Base-by-base conservation (phyloP, 495 filamentous ascomycete genomes). In the Talaromyces liani region DNA sequence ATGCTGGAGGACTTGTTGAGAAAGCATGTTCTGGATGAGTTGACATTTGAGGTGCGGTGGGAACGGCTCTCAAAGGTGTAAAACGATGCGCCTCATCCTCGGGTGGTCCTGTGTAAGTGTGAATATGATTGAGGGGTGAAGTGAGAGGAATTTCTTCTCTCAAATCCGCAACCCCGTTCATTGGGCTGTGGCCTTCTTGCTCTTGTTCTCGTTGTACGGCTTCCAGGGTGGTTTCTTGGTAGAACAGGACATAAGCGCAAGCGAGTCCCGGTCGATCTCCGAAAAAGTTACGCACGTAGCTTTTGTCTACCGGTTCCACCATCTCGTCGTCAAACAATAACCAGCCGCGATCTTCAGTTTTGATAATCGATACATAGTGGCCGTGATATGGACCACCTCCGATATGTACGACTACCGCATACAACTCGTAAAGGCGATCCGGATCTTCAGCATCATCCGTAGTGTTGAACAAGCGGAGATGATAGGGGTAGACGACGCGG, bases 351-450 rank as follows among this genome's bases (percentile, higher is more conserved):
- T 98, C 93, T 70, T 96, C 86, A 1, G 94, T 98, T 73, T 98
- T 98, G 79, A 98, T 94, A 33, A 98, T 93, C 8, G 92, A 89
- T 36, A 98, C 93, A 67, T 98, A 98, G 70, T 98, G 94, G 10
- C 94, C 94, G 68, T 98, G 95, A 69, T 97, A 97, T 0, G 94
- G 94, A 6, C 94, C 95, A n/a, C 93, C 93, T 27, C 94, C 94
- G 63, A 98, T 97, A 68, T 98, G 94, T 10, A 98, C 91, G n/a
- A 98, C 92, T 22, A 98, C 93, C 1, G 95, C 95, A 71, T 98
- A 98, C 8, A 98, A 78, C 75, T 98, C 94, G 74, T 98, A 98
- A 25, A 98, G 78, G 9, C 91, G 85, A 76, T 98, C 94, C 1
- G 92, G 92, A 68, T 98, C 94, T 64, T 95, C 91, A 33, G 92